Base-by-base conservation (phyloP, 2,329 filamentous ascomycete genomes). In the Trichoderma sp. region DNA sequence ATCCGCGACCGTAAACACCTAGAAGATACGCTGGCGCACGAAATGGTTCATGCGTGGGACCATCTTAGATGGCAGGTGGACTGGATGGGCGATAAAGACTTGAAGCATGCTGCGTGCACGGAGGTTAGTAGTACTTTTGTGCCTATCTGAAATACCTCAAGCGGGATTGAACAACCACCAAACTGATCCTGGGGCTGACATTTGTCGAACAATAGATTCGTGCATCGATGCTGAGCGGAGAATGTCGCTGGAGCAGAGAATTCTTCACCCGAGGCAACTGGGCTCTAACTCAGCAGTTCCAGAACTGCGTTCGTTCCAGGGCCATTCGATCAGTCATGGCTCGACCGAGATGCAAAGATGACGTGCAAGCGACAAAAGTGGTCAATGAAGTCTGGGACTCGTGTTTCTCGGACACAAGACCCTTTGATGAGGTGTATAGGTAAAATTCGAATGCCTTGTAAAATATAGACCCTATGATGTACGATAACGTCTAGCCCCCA, bases 331-430 rank as follows among this genome's bases (percentile, higher is more conserved):
- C 93, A 26, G 89, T 99, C 76, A 88, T 90, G 84, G 90, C 88
- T 39, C 87, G 96, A 73, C 94, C 94, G 17, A 86, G 87, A 61
- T 96, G 95, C 79, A 93, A 93, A 80, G 93, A 97, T 81, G 91
- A 97, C 77, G 90, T 91, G 15, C 93, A 98, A 76, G 96, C 96
- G 4, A 88, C 90, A 66, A 93, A 92, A 83, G 91, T 97, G 30
- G 94, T 99, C 71, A 96, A 98, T 82, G 92, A 97, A 82, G 96
- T 99, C n/a, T 99, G 95, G 94, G 95, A 97, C 76, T 98, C 94
- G 77, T 99, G 96, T 81, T 99, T 97, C 80, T 85, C 89, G 66
- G 96, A 99, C 82, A 98, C 95, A 4, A 87, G 96, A 78, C 96
- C 96, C 2, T 99, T 99, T 82, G 94, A 98, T 81, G 95, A 98